Conservation (phyloP, 2,329 filamentous ascomycete genomes). For the Botrytis fragariae region DNA sequence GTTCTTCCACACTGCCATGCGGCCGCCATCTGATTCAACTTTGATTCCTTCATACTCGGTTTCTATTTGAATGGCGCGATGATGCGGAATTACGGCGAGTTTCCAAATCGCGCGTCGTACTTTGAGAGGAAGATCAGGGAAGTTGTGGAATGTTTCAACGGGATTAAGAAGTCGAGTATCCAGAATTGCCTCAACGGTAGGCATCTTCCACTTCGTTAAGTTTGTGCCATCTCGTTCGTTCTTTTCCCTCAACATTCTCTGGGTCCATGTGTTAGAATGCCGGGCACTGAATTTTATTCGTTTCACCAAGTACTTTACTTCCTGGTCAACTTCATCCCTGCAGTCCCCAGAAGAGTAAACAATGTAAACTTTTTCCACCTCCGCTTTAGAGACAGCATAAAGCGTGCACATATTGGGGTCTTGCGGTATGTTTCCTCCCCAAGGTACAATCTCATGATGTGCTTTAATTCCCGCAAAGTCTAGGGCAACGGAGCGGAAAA, state of each 20-base stretch:
- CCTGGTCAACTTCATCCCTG: not conserved
- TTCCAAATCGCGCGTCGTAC: not conserved
- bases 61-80: not conserved
- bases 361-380: not conserved
- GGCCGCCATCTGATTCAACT: not conserved
- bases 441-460: not conserved
- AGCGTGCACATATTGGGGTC: not conserved
- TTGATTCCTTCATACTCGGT: not conserved
- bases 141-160: not conserved
- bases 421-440: not conserved
- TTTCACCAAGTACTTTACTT: not conserved
- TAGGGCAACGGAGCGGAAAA: not conserved
- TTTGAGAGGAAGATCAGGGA: not conserved
- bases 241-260: not conserved
- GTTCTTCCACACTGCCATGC: not conserved
- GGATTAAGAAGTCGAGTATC: not conserved
- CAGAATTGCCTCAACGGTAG: not conserved
- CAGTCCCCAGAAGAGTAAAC: slow-evolving; percentile 17
- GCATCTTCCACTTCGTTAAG: not conserved
- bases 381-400: not conserved
- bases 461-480: not conserved
- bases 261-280: not conserved
- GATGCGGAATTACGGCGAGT: not conserved
- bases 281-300: not conserved
- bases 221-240: not conserved